Evolutionary conservation across 2,329 filamentous ascomycete species (phyloP).

Genomic region (Paecilomyces fulvus): DNA sequence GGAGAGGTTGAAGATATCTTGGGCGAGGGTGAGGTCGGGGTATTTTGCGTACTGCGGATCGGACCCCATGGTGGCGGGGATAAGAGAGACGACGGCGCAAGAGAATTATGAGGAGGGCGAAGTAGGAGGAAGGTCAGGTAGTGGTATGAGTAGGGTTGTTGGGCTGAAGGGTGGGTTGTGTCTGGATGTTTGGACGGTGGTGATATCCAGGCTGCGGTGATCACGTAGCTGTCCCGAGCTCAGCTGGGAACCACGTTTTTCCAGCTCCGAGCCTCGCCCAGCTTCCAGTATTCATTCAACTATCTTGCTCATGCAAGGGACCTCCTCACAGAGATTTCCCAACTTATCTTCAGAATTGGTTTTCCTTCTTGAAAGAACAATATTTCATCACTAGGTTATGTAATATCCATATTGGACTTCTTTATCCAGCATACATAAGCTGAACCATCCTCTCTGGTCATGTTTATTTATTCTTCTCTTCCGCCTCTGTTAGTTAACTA

Average conservation of each 20-base stretch:
- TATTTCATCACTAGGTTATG: too few relatives aligned
- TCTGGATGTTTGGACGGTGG: slow-evolving; percentile 2
- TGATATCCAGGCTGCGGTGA: not conserved
- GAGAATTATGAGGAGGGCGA: not conserved
- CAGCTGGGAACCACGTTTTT: slow-evolving; percentile 27
- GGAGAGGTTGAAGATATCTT: slow-evolving; percentile 60
- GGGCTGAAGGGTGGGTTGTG: slow-evolving; percentile 1
- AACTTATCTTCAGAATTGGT: too few relatives aligned
- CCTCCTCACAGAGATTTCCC: too few relatives aligned
- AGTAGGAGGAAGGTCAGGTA: slow-evolving; percentile 2
- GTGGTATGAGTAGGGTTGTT: slow-evolving; percentile 2
- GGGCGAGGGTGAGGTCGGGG: slow-evolving; percentile 55
- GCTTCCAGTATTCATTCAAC: not conserved
- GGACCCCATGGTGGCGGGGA: slow-evolving; percentile 45
- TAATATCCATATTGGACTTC: too few relatives aligned
- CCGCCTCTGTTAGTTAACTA: too few relatives aligned
- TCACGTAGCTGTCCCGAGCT: slow-evolving; percentile 22
- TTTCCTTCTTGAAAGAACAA: too few relatives aligned
- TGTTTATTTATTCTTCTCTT: too few relatives aligned
- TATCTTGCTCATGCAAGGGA: not conserved
- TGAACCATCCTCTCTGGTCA: too few relatives aligned
- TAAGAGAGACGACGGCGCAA: slow-evolving; percentile 2
- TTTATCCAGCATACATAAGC: too few relatives aligned
- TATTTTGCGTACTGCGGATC: slow-evolving; percentile 59
- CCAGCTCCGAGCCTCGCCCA: slow-evolving; percentile 11